Evolutionary conservation across 2,329 filamentous ascomycete genomes (phyloP), one percentile per base, ranked within the genome.

Genomic region (Pseudogymnoascus sp.): DNA sequence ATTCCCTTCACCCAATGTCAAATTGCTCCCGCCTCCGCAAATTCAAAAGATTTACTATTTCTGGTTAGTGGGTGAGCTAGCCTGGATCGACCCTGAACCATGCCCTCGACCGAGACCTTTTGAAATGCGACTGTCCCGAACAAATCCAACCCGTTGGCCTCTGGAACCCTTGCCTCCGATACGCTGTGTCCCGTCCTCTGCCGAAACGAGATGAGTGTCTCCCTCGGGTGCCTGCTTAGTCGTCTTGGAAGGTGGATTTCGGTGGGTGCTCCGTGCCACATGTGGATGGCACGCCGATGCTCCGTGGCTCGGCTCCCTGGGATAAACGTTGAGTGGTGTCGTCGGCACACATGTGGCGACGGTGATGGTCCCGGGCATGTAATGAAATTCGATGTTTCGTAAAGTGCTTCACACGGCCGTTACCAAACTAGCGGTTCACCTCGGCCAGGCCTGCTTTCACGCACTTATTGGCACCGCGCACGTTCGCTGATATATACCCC

Each of bases 1-100:
- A 56, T 56, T 56, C 50, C 50, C 29, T 56, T 56, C 50, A 56
- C 29, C 50, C 50, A 56, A 56, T 56, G 29, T 8, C 47, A 56
- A 56, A 56, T 33, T n/a, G 47, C n/a, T 56, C 47, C 47, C 47
- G 47, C 50, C 29, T 56, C 50, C 29, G 16, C 50, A 56, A 56
- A 56, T 33, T 19, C 50, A 8, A 56, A 29, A 3, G 16, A 56
- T 33, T 56, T 33, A 33, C 50, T 33, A 10, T 56, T 33, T 56
- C 33, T 16, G 50, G 50, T 33, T 56, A 56, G 50, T 19, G 29
- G 10, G 11, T 33, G 31, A 21, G 10, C 50, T 56, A 56, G 50
- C 50, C n/a, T 56, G 14, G n/a, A 33, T 50, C 26, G n/a, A 56
- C 47, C n/a, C 10, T 50, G 42, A 50, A 6, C 24, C 24, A 26